Percentiles rank a stretch among this genome's conserved stretches.
These are phyloP conservation scores for Tetrahymena elliotti DNA, from an alignment of 73 alveolate genomes.

Conservation along the genomic window DNA sequence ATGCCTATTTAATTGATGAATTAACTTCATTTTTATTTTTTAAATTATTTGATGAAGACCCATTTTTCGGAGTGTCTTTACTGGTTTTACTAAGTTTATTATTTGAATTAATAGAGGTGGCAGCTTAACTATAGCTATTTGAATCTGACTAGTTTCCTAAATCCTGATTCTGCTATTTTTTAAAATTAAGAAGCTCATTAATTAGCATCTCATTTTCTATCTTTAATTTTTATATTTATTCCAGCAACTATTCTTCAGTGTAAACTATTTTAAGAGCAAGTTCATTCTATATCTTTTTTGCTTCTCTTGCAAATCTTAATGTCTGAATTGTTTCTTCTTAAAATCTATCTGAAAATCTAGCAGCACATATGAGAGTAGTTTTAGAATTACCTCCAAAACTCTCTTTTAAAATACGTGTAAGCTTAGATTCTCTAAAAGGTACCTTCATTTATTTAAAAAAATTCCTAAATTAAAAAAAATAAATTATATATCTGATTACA, in stretches of 20 bases:
- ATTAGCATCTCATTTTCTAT: slow-evolving; percentile 31
- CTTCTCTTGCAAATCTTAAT: slow-evolving; percentile 64
- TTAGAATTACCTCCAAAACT: slow-evolving; percentile 80
- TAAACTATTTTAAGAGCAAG: slow-evolving; percentile 60
- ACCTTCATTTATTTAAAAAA: slow-evolving; percentile 9
- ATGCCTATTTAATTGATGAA: neutral
- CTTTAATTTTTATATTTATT: slow-evolving; percentile 41
- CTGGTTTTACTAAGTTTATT: too few species aligned
- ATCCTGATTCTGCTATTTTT: neutral
- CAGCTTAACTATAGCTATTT: neutral
- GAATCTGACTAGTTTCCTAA: neutral
- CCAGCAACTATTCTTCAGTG: slow-evolving; percentile 56
- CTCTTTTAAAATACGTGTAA: slow-evolving; percentile 73
- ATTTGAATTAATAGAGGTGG: neutral
- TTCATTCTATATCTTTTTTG: slow-evolving; percentile 53
- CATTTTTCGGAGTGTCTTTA: neutral
- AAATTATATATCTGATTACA: neutral
- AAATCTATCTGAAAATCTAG: slow-evolving; percentile 61
- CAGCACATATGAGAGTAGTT: slow-evolving; percentile 82
- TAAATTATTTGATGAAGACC: neutral
- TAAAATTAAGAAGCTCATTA: neutral
- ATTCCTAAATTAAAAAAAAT: neutral
- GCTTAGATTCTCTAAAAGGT: slow-evolving; percentile 64
- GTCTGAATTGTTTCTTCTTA: slow-evolving; percentile 85
- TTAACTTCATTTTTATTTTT: neutral